Conservation (phyloP, 177 flowering plant species). For the Vitis hybrid region DNA sequence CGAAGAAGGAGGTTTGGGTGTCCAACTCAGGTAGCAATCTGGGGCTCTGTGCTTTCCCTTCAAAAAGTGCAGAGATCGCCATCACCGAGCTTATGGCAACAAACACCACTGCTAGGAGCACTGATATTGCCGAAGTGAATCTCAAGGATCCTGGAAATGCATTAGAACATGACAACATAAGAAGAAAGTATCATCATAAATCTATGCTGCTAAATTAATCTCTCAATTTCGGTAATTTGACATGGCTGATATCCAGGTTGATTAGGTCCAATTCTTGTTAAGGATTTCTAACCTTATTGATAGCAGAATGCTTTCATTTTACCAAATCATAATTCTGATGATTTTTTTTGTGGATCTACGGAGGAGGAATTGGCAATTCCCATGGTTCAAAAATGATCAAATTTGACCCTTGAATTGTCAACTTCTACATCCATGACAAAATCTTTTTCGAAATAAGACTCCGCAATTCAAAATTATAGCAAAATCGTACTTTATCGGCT, state of each 20-base stretch:
- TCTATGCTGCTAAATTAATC: neutral
- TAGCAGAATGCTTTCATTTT: neutral
- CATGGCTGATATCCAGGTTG: no score
- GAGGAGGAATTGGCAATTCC: no score
- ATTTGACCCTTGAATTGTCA: no score
- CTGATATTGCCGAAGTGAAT: slow-evolving; percentile 72
- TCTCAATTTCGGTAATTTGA: no score
- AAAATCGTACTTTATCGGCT: no score
- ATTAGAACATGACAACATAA: neutral
- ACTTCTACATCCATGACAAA: neutral
- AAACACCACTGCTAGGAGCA: slow-evolving; percentile 80
- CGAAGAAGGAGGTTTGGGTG: slow-evolving; percentile 45
- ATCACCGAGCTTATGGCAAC: slow-evolving; percentile 69
- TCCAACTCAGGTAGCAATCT: slow-evolving; percentile 62
- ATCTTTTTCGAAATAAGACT: no score
- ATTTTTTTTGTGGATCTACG: no score
- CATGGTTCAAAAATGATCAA: no score
- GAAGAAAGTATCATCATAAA: no score
- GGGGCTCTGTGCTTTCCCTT: slow-evolving; percentile 58
- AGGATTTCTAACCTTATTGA: neutral
- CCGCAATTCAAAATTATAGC: no score
- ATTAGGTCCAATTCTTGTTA: no score
- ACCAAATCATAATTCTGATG: no score
- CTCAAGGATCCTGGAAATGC: slow-evolving; percentile 64
- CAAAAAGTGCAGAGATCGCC: slow-evolving; percentile 57